Conservation (phyloP, 2,329 filamentous ascomycete genomes). For the Microdochium trichocladiopsis region DNA sequence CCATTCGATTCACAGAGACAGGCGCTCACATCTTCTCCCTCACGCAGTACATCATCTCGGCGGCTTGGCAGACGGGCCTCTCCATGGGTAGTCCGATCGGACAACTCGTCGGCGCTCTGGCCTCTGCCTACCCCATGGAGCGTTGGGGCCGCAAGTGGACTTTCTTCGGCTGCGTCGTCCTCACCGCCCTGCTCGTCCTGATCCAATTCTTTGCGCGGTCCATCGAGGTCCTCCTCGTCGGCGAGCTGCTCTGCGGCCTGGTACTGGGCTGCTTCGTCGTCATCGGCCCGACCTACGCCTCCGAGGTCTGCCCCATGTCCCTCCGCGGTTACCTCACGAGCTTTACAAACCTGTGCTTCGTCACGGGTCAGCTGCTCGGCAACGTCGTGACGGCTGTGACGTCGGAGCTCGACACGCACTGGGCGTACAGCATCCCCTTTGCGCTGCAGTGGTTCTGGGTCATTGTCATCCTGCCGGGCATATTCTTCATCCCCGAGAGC, state of each 20-base stretch:
- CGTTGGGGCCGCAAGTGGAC: constrained; percentile 36
- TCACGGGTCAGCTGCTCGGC: constrained; percentile 52
- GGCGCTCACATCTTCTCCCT: not conserved
- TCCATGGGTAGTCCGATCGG: constrained; percentile 49
- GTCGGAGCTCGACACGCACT: constrained; percentile 29
- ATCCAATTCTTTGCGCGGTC: constrained; percentile 56
- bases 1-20: not conserved
- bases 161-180: constrained; percentile 32
- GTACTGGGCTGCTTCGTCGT: constrained; percentile 56
- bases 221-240: constrained; percentile 47
- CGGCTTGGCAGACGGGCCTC: constrained; percentile 38
- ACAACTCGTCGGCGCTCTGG: constrained; percentile 47
- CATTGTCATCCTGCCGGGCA: constrained; percentile 32
- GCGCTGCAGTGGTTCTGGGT: constrained; percentile 45
- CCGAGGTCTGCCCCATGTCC: constrained; percentile 52
- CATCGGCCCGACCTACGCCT: constrained; percentile 51
- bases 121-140: constrained; percentile 39
- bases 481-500: constrained; percentile 40
- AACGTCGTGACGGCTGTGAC: constrained; percentile 38
- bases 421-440: constrained; percentile 42
- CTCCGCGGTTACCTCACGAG: constrained; percentile 51
- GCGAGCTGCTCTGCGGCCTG: constrained; percentile 53
- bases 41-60: constrained; percentile 20
- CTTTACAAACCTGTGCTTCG: constrained; percentile 56
- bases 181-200: constrained; percentile 48